phyloP scores from a whole-genome alignment of 225 moss, liverwort and hornwort species.

The Pleurozium schreberi region DNA sequence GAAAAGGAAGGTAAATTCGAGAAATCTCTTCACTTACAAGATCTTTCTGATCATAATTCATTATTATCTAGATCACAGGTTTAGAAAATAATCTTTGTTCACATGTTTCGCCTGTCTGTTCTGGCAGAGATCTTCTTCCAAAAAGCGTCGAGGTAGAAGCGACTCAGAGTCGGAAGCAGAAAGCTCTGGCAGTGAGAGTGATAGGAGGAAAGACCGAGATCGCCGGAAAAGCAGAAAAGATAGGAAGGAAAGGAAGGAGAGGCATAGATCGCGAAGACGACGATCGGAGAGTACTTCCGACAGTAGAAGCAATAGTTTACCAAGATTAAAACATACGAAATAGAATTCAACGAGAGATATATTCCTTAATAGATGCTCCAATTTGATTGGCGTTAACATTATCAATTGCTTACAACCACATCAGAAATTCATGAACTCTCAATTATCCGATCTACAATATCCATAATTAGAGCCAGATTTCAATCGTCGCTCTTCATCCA shows the following conservation, averaged over 20 bases:
- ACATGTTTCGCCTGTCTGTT: neutral
- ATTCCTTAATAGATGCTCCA: neutral
- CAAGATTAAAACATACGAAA: neutral
- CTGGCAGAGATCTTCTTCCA: conserved; percentile 76
- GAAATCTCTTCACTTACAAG: neutral
- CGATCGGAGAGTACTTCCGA: conserved; percentile 64
- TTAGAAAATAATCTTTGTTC: neutral
- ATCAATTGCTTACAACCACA: neutral
- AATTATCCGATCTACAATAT: neutral
- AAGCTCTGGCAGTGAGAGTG: conserved; percentile 75
- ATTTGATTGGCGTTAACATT: neutral
- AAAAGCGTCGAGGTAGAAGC: conserved; percentile 65
- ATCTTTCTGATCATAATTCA: neutral
- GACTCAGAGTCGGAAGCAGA: conserved; percentile 76
- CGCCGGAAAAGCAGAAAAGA: conserved; percentile 67
- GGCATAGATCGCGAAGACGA: conserved; percentile 71
- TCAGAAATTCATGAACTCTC: neutral
- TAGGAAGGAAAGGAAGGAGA: conserved; percentile 65
- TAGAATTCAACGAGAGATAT: neutral
- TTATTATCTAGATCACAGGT: neutral
- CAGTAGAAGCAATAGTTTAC: conserved; percentile 51
- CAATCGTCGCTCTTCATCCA: neutral
- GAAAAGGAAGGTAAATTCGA: conserved; percentile 66
- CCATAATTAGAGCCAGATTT: neutral
- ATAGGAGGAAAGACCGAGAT: conserved; percentile 65